Base-by-base conservation (phyloP, 2,329 filamentous ascomycete species). In the Epichloe gansuensis region DNA sequence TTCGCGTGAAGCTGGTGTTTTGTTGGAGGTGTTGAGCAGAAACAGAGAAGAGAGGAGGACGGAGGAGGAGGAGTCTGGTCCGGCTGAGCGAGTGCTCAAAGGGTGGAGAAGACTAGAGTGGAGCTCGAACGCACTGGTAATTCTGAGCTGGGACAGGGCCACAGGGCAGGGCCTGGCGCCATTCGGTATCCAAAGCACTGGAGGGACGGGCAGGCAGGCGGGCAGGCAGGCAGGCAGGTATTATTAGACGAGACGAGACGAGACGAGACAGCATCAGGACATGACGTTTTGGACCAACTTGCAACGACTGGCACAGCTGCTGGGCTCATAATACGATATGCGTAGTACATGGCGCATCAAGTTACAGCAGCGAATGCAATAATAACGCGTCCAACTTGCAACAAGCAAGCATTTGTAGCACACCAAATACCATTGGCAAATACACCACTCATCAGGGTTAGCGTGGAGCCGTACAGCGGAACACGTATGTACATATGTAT, bases 1-100 rank as follows among this genome's bases (percentile, higher is more conserved):
- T 35, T 43, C 34, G 48, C 37, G 38, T 28, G 39, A 44, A 35
- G 21, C 11, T 41, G 25, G 6, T 23, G 5, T 9, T 35, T 35
- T 21, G 47, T 17, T 28, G 45, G 44, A 39, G 39, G 50, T 52
- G 52, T 51, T 43, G 53, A 52, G 46, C 31, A 47, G 56, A 57
- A 57, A 54, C 46, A 54, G 54, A 55, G 54, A 54, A 58, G 58
- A 56, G 56, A 54, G 55, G 54, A 50, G 35, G 49, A 43, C 17
- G 46, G 46, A 54, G 50, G 54, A 56, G 39, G 46, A 49, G 47
- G 52, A 42, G 47, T 42, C 37, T 37, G 21, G 49, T 12, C 35
- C 15, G 53, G 51, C 50, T 50, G 53, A 53, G 52, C 52, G 55
- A 57, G 56, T 37, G 35, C 21, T n/a, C 48, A 47, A 35, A 38